These are phyloP conservation scores for Didymella arachidicola DNA, from an alignment of 2,329 filamentous ascomycete species.

Conservation along the genomic window DNA sequence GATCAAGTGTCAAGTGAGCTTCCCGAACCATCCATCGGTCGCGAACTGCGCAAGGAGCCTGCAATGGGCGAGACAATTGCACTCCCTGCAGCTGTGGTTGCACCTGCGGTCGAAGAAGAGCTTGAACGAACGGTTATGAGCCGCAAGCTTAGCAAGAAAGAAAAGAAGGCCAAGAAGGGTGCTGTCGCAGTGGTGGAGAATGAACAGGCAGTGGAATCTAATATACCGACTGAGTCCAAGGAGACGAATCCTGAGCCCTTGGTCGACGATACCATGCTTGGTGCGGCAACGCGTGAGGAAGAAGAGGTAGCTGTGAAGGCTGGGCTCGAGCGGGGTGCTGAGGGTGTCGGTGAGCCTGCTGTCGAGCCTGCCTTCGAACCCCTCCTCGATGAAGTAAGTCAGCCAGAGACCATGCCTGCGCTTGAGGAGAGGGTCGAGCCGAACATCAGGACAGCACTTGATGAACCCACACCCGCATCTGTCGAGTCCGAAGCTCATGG, in stretches of 20 bases:
- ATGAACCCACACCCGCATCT: conserved; percentile 13
- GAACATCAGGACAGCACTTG: neutral
- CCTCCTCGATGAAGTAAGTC: neutral
- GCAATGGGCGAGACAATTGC: neutral
- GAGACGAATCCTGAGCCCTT: neutral
- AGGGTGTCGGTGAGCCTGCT: neutral
- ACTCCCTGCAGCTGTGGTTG: conserved; percentile 2
- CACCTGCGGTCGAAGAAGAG: conserved; percentile 10
- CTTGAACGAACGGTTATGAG: conserved; percentile 28
- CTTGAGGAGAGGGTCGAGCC: neutral
- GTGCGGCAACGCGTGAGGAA: neutral
- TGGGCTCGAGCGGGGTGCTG: neutral
- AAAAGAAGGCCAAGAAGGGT: conserved; percentile 40
- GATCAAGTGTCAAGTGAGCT: neutral
- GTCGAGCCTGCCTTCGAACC: neutral
- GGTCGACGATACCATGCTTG: neutral
- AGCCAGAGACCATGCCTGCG: neutral
- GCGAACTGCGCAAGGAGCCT: conserved; percentile 4
- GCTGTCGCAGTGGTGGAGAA: conserved; percentile 14
- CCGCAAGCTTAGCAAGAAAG: conserved; percentile 47
- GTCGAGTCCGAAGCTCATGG: conserved; percentile 20
- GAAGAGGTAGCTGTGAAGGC: neutral
- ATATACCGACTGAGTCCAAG: neutral
- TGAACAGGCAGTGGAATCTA: conserved; percentile 2
- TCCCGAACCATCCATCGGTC: neutral